phyloP scores from a whole-genome alignment of 1,284 basidiomycete genomes.

The Pseudozyma tsukubaensis region DNA sequence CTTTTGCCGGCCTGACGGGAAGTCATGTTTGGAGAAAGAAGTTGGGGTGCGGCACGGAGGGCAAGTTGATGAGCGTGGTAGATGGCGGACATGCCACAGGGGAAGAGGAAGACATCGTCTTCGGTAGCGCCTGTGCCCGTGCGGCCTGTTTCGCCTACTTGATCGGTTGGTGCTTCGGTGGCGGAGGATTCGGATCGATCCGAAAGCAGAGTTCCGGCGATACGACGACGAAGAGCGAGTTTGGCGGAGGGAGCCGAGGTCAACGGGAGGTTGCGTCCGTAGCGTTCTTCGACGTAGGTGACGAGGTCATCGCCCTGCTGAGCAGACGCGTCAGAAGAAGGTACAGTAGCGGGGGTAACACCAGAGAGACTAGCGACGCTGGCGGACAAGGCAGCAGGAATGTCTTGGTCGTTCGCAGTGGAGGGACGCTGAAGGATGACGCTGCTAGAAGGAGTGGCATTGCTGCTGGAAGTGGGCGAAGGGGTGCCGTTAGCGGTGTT shows the following conservation, averaged over 20 bases:
- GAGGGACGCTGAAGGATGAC: slow-evolving; percentile 35
- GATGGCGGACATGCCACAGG: slow-evolving; percentile 91
- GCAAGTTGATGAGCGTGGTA: slow-evolving; percentile 83
- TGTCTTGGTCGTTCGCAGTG: slow-evolving; percentile 19
- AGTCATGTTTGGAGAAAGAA: not conserved
- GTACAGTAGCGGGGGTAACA: slow-evolving; percentile 17
- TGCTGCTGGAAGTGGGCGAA: slow-evolving; percentile 27
- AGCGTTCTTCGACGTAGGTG: slow-evolving; percentile 87
- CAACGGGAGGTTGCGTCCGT: slow-evolving; percentile 89
- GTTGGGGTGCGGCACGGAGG: slow-evolving; percentile 47
- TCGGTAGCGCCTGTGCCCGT: slow-evolving; percentile 71
- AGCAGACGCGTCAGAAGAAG: slow-evolving; percentile 4
- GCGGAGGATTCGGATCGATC: slow-evolving; percentile 39
- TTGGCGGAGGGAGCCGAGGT: slow-evolving; percentile 82
- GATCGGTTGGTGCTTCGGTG: slow-evolving; percentile 66
- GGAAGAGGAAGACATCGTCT: slow-evolving; percentile 87
- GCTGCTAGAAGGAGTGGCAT: slow-evolving; percentile 35
- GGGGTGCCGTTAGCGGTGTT: slow-evolving; percentile 19
- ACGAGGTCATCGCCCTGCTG: slow-evolving; percentile 69
- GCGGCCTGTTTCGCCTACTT: slow-evolving; percentile 45
- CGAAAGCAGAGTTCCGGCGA: slow-evolving; percentile 81
- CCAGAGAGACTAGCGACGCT: slow-evolving; percentile 30
- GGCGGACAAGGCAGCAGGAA: slow-evolving; percentile 10
- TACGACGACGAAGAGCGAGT: slow-evolving; percentile 83
- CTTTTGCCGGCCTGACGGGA: slow-evolving; percentile 49